Conservation (phyloP, 768 basidiomycete genomes). For the Collybia sp. region DNA sequence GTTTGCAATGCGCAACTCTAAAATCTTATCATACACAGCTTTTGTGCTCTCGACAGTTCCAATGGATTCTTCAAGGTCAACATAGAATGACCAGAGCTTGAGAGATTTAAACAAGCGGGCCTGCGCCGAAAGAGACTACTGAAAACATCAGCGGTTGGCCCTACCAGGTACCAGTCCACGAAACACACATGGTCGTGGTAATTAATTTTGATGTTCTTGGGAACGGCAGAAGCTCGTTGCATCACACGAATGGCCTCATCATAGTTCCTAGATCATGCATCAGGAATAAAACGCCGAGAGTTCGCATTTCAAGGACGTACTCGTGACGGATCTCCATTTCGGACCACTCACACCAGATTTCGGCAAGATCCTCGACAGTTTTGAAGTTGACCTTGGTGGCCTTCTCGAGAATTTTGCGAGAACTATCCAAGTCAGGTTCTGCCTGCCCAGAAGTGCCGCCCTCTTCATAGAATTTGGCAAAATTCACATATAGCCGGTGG, state of each 20-base stretch:
- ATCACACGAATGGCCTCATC: slow-evolving; percentile 94
- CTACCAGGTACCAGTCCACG: no score
- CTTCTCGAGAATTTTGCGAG: slow-evolving; percentile 91
- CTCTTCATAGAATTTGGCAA: slow-evolving; percentile 97
- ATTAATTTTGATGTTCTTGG: slow-evolving; percentile 85
- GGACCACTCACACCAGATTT: slow-evolving; percentile 99
- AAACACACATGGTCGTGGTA: slow-evolving; percentile 93
- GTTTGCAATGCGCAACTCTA: slow-evolving; percentile 95
- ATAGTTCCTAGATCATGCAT: slow-evolving; percentile 65
- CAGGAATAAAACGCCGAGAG: slow-evolving; percentile 1
- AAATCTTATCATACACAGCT: slow-evolving; percentile 91
- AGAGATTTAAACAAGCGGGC: slow-evolving; percentile 93
- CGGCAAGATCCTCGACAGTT: slow-evolving; percentile 95
- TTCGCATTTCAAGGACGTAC: slow-evolving; percentile 41
- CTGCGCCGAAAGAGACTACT: slow-evolving; percentile 79
- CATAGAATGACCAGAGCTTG: slow-evolving; percentile 98
- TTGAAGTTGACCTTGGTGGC: slow-evolving; percentile 90
- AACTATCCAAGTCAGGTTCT: slow-evolving; percentile 77
- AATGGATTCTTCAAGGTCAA: slow-evolving; percentile 96
- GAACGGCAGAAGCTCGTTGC: slow-evolving; percentile 92
- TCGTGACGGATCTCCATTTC: slow-evolving; percentile 97
- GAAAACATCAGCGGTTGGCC: no score
- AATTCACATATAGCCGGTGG: slow-evolving; percentile 88
- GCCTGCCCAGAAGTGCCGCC: slow-evolving; percentile 80
- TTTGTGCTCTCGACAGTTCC: slow-evolving; percentile 91